Evolutionary conservation across 2,329 filamentous ascomycete species (phyloP).

Genomic region (Verticillium longisporum): DNA sequence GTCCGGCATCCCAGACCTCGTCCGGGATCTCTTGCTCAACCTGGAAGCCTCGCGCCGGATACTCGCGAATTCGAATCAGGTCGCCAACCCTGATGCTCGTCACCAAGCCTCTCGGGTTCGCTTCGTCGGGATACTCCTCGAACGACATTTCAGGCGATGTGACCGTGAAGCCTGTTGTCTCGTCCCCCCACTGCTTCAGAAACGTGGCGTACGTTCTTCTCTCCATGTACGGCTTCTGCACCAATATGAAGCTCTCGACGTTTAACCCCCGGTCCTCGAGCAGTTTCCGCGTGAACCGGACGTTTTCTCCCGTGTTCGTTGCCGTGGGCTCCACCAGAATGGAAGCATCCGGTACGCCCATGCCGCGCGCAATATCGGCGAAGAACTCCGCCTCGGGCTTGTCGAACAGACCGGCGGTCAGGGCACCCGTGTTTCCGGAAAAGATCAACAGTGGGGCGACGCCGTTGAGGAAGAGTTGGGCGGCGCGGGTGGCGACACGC

Average conservation of each 20-base stretch:
- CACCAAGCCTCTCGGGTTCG: constrained; percentile 33
- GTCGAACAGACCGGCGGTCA: constrained; percentile 30
- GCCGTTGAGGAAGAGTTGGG: constrained; percentile 32
- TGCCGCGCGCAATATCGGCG: constrained; percentile 28
- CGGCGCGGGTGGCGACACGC: constrained; percentile 33
- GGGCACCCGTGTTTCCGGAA: constrained; percentile 32
- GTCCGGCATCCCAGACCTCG: constrained; percentile 32
- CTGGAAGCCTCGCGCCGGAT: constrained; percentile 35
- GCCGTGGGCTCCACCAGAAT: constrained; percentile 32
- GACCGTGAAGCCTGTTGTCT: constrained; percentile 25
- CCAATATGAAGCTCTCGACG: constrained; percentile 28
- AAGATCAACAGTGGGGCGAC: constrained; percentile 32
- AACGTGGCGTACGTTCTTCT: constrained; percentile 38
- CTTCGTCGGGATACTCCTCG: constrained; percentile 30
- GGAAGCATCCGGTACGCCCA: constrained; percentile 30
- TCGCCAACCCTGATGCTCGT: constrained; percentile 38
- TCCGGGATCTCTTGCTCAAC: constrained; percentile 33
- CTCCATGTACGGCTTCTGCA: constrained; percentile 44
- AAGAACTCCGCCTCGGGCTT: constrained; percentile 35
- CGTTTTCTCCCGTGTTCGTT: constrained; percentile 40
- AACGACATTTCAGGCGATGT: constrained; percentile 32
- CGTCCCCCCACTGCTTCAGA: constrained; percentile 36
- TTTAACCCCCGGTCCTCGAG: constrained; percentile 19
- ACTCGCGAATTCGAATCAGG: constrained; percentile 33
- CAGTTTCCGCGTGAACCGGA: constrained; percentile 33